These are phyloP conservation scores for Phaseolus lunatus DNA, from an alignment of 306 rosid genomes.

Conservation along the genomic window DNA sequence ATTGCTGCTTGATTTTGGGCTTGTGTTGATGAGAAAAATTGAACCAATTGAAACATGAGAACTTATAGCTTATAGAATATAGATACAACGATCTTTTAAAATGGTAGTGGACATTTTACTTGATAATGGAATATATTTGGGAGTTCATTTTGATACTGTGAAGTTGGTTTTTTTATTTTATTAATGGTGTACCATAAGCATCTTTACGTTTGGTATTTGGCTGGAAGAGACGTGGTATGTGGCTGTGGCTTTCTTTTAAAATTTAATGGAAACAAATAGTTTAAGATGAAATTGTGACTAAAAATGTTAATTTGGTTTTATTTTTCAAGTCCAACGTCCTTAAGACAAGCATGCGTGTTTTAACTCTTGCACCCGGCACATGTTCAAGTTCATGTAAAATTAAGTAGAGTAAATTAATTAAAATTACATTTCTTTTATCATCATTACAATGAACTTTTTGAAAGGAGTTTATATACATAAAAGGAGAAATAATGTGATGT, in stretches of 20 bases:
- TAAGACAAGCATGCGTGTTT: neutral
- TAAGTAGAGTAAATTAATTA: no score
- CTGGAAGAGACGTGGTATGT: conserved; percentile 27
- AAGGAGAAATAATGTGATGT: no score
- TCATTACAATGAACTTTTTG: no score
- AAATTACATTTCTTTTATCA: no score
- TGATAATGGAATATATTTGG: conserved; percentile 43
- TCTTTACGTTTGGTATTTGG: conserved; percentile 32
- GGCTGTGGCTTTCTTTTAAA: neutral
- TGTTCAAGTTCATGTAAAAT: neutral
- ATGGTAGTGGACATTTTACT: conserved; percentile 33
- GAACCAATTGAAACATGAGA: conserved; percentile 34
- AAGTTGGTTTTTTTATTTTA: neutral
- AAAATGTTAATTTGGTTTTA: neutral
- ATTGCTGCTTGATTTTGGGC: conserved; percentile 36
- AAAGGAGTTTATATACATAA: no score
- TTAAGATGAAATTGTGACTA: neutral
- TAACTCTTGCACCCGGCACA: no score
- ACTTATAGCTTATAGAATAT: conserved; percentile 28
- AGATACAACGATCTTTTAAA: conserved; percentile 6
- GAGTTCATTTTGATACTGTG: conserved; percentile 37
- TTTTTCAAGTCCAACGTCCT: neutral
- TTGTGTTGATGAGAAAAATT: conserved; percentile 33
- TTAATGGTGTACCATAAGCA: neutral
- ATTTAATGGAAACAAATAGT: neutral